These are phyloP conservation scores for Didymella glomerata DNA, from an alignment of 2,329 filamentous ascomycete species.

Conservation along the genomic window DNA sequence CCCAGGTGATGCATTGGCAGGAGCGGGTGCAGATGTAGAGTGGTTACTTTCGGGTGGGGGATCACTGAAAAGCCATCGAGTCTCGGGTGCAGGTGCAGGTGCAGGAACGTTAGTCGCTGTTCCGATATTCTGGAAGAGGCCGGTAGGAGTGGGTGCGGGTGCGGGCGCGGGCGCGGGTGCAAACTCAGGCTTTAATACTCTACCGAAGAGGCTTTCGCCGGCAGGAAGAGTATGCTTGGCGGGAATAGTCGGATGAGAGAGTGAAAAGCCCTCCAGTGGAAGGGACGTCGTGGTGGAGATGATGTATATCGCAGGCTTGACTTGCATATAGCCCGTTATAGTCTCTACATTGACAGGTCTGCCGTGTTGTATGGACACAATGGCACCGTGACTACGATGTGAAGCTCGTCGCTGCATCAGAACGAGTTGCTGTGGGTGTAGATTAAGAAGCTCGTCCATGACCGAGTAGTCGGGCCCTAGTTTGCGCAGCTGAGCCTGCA, in stretches of 20 bases:
- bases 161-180: too few relatives aligned
- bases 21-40: neutral
- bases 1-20: neutral
- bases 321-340: neutral
- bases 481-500: constrained; percentile 1
- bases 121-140: neutral
- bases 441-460: constrained; percentile 25
- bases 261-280: neutral
- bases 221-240: neutral
- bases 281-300: neutral
- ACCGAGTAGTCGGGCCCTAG: constrained; percentile 25
- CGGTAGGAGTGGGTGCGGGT: too few relatives aligned
- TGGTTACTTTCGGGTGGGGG: neutral
- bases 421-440: constrained; percentile 26
- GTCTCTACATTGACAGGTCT: neutral
- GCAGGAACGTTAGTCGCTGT: neutral
- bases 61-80: neutral
- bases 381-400: constrained; percentile 23
- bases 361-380: constrained; percentile 27
- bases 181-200: too few relatives aligned
- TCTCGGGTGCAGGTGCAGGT: neutral
- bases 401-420: constrained; percentile 25
- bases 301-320: constrained; percentile 6
- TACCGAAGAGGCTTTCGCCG: neutral
- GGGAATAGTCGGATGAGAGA: too few relatives aligned